Percentiles rank a stretch among this genome's conserved stretches.
Evolutionary conservation across 2,329 filamentous ascomycete genomes (phyloP).

Genomic region (Amylocarpus encephaloides): DNA sequence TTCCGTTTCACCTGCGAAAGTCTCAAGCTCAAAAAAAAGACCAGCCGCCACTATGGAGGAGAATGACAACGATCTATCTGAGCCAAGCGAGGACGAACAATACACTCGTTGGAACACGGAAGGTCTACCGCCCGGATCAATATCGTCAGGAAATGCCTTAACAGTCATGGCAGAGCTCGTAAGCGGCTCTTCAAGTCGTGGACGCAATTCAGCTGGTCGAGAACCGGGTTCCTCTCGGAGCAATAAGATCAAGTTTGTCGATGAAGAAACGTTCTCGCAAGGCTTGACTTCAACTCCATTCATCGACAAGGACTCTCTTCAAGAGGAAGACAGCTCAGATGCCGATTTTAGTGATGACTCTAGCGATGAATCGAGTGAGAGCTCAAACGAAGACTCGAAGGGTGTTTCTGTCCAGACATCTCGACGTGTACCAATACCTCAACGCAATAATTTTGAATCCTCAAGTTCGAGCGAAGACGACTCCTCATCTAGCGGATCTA

Average conservation of each 20-base stretch:
- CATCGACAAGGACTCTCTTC: slow-evolving; percentile 26
- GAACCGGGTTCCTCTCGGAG: slow-evolving; percentile 16
- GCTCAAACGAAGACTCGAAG: slow-evolving; percentile 4
- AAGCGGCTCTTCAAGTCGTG: slow-evolving; percentile 14
- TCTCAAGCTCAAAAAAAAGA: slow-evolving; percentile 13
- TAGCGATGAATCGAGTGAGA: slow-evolving; percentile 7
- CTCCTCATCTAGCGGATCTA: slow-evolving; percentile 14
- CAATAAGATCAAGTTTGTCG: slow-evolving; percentile 24
- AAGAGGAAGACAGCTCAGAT: slow-evolving; percentile 10
- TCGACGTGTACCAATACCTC: not conserved
- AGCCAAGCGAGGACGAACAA: slow-evolving; percentile 27
- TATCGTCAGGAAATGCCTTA: slow-evolving; percentile 26
- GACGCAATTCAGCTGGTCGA: slow-evolving; percentile 10
- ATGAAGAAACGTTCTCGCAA: slow-evolving; percentile 12
- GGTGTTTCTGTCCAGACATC: not conserved
- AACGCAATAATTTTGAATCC: not conserved
- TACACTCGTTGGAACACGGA: slow-evolving; percentile 29
- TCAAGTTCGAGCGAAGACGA: slow-evolving; percentile 5
- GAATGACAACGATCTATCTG: slow-evolving; percentile 8
- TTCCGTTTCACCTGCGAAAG: slow-evolving; percentile 6
- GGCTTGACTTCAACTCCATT: slow-evolving; percentile 23
- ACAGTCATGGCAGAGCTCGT: slow-evolving; percentile 25
- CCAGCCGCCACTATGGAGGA: slow-evolving; percentile 11
- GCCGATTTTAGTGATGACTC: slow-evolving; percentile 10
- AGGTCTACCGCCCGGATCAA: slow-evolving; percentile 29